Percentiles rank a stretch among this genome's conserved stretches.
Evolutionary conservation across 345 rosid genomes (phyloP).

Genomic region (Populus davidiana): DNA sequence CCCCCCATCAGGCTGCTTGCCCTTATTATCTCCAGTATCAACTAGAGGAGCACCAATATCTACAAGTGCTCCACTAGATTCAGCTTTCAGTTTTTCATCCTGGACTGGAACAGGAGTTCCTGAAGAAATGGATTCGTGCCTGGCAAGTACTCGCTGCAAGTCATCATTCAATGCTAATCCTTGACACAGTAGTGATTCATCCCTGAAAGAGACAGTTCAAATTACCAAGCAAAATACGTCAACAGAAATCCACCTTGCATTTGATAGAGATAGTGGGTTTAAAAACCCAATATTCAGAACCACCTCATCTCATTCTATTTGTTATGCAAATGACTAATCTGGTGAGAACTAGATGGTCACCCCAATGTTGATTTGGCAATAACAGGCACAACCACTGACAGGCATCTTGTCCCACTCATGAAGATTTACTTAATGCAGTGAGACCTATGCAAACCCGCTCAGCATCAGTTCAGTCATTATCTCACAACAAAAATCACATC

Average conservation of each 20-base stretch:
- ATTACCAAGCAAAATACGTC: not conserved
- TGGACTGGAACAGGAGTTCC: constrained; percentile 42
- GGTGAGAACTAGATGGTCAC: not conserved
- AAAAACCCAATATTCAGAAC: not conserved
- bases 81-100: constrained; percentile 49
- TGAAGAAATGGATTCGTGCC: constrained; percentile 80
- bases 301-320: not conserved
- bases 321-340: not conserved
- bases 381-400: not conserved
- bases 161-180: constrained; percentile 94
- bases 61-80: constrained; percentile 51
- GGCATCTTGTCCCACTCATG: not conserved
- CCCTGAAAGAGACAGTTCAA: constrained; percentile 49
- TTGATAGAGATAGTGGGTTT: not conserved
- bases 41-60: constrained; percentile 65
- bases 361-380: not conserved
- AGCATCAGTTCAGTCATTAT: not conserved
- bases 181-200: constrained; percentile 83
- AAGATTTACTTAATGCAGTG: not conserved
- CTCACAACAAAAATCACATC: not conserved
- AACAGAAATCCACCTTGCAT: not conserved
- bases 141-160: constrained; percentile 87
- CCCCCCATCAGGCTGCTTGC: constrained; percentile 54
- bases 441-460: not conserved
- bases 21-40: constrained; percentile 57